Percentiles rank a stretch among this genome's conserved stretches.
Evolutionary conservation across 306 rosid species (phyloP).

Genomic region (Vachellia collinsii): DNA sequence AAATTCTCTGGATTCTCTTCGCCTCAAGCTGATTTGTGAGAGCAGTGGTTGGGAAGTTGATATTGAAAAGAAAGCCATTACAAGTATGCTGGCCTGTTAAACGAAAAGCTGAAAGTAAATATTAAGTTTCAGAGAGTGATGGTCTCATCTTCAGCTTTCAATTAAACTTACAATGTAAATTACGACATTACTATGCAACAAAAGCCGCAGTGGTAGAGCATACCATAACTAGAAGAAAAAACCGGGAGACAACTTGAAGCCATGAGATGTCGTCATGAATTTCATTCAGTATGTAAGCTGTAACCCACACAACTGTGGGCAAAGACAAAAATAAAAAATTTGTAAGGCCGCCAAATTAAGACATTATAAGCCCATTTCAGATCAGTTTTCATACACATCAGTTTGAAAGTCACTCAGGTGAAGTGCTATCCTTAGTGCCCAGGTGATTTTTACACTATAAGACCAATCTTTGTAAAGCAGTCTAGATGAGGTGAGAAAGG

Average conservation of each 20-base stretch:
- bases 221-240: conserved; percentile 79
- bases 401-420: conserved; percentile 13
- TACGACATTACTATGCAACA: conserved; percentile 25
- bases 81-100: conserved; percentile 84
- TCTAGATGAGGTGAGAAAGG: neutral
- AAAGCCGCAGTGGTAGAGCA: conserved; percentile 29
- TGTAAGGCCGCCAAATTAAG: conserved; percentile 21
- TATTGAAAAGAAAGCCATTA: conserved; percentile 79
- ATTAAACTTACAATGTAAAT: conserved; percentile 24
- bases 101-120: conserved; percentile 41
- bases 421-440: neutral
- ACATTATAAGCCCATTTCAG: conserved; percentile 17
- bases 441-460: neutral
- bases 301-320: conserved; percentile 79
- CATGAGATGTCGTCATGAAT: conserved; percentile 79
- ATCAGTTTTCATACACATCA: neutral
- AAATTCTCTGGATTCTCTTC: conserved; percentile 66
- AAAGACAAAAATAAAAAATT: conserved; percentile 37
- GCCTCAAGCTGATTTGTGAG: conserved; percentile 92
- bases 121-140: conserved; percentile 23
- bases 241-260: conserved; percentile 88
- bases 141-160: conserved; percentile 29
- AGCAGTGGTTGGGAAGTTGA: conserved; percentile 97
- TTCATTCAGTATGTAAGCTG: conserved; percentile 80
- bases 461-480: neutral